These are phyloP conservation scores for Phyllosticta citribraziliensis DNA, from an alignment of 2,329 filamentous ascomycete species.

Conservation along the genomic window DNA sequence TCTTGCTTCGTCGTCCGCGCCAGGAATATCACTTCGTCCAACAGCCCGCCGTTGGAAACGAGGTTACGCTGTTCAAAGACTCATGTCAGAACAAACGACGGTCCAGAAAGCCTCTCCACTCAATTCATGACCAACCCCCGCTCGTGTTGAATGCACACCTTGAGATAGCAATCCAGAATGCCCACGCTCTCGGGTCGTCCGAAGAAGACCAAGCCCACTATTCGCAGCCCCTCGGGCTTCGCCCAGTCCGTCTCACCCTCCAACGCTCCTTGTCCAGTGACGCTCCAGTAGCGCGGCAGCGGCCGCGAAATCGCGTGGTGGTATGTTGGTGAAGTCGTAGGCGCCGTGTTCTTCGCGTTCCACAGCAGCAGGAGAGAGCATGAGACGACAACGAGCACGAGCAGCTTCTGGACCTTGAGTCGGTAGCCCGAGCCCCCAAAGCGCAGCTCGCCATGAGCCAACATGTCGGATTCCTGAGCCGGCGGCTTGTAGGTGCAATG, in stretches of 20 bases:
- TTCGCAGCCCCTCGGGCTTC: slow-evolving; percentile 27
- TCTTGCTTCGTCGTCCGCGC: slow-evolving; percentile 26
- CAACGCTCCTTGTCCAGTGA: slow-evolving; percentile 25
- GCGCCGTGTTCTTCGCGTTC: neutral
- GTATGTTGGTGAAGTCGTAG: neutral
- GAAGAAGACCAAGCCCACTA: slow-evolving; percentile 33
- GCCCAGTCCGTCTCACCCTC: slow-evolving; percentile 16
- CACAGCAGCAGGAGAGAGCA: slow-evolving; percentile 7
- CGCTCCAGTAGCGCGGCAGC: slow-evolving; percentile 31
- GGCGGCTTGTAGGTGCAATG: neutral
- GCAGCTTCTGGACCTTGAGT: slow-evolving; percentile 1
- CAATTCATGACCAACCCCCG: neutral
- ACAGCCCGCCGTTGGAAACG: slow-evolving; percentile 28
- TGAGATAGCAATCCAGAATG: slow-evolving; percentile 34
- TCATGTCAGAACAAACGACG: slow-evolving; percentile 1
- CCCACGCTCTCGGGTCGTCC: slow-evolving; percentile 23
- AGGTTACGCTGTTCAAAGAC: slow-evolving; percentile 27
- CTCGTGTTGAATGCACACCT: slow-evolving; percentile 6
- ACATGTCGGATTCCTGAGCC: neutral
- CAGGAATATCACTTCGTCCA: slow-evolving; percentile 36
- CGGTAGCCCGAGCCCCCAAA: neutral
- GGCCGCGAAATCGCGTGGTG: neutral
- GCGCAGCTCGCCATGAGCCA: neutral
- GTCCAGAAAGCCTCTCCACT: neutral
- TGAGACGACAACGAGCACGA: neutral